Base-by-base conservation (phyloP, 768 basidiomycete species). In the Tricholoma terreum region DNA sequence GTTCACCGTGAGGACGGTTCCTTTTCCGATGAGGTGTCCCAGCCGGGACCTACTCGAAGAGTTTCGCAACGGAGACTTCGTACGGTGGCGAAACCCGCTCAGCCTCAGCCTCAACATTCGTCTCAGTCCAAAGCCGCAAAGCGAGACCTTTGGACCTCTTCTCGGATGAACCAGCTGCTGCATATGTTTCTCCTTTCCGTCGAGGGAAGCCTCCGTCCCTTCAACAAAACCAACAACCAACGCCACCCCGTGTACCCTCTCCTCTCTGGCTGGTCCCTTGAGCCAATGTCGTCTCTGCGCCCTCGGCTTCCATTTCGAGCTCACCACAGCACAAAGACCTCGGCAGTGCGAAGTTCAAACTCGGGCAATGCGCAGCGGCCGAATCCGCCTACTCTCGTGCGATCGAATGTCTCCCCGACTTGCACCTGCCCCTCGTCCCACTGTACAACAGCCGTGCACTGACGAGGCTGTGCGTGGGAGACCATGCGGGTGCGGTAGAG, bases 321-420 rank as follows among this genome's bases (percentile, higher is more conserved):
- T 84, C 86, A 0, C 66, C 74, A 2, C 67, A 78, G 27, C 82
- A 88, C 65, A 93, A 92, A 65, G 71, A 80, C 0, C 71, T 74
- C 0, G 96, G 92, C 6, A 87, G 88, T 15, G 85, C 85, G 21
- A 80, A 84, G 63, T 95, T 91, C 82, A 97, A 93, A 70, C 86
- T 97, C 8, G 96, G 96, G 1, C 87, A 89, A 55, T 97, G 89
- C 71, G 84, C 84, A 8, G 86, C 88, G 31, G 92, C 96, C 7
- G 86, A 87, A 42, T 70, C 78, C 2, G 75, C 89, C 0, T 98
- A 96, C 71, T 77, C 83, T 6, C 68, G 74, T 2, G 94, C 92
- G 0, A 82, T 98, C 57, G 75, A 77, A 3, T 65, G 77, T 0
- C 73, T 98, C 1, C 94, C 94, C 0, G 68, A 73, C 0, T 75